Conservation (phyloP, 139 green algal genomes). For the Chlamydomonas asymmetrica region DNA sequence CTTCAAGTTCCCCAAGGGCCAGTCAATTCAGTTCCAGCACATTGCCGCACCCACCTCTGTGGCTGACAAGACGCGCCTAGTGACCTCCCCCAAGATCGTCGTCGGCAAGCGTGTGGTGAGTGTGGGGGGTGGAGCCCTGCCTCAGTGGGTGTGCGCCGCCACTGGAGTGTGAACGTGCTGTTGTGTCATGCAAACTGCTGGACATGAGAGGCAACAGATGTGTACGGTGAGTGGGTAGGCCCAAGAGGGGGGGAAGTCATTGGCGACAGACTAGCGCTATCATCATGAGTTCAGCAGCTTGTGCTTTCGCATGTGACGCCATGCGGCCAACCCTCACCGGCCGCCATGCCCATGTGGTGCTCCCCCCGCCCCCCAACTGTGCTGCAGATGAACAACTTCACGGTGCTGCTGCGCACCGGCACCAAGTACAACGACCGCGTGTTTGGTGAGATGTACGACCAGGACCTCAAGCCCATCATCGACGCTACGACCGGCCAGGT, state of each 20-base stretch:
- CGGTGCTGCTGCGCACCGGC: not conserved
- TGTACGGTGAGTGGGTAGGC: too few species aligned
- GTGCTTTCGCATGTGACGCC: too few species aligned
- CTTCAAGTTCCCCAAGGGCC: not conserved
- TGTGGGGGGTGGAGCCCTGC: not conserved
- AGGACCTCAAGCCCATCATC: not conserved
- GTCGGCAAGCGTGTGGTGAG: constrained; percentile 2
- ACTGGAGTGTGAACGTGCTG: too few species aligned
- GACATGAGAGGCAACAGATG: too few species aligned
- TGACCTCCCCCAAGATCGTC: not conserved
- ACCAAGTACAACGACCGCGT: not conserved
- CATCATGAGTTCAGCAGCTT: too few species aligned
- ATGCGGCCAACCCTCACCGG: too few species aligned
- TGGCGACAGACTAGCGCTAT: too few species aligned
- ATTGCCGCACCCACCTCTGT: not conserved
- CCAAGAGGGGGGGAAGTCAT: too few species aligned
- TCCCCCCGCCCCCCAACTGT: too few species aligned
- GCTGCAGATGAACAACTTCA: not conserved
- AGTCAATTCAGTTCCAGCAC: not conserved
- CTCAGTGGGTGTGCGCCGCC: too few species aligned
- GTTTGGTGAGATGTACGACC: not conserved
- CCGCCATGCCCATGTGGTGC: too few species aligned
- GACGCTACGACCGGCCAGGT: not conserved
- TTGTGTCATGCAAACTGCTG: too few species aligned
- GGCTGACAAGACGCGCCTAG: not conserved